These are phyloP conservation scores for Ceratobasidium sp. DNA, from an alignment of 1,284 basidiomycete species.

Conservation along the genomic window DNA sequence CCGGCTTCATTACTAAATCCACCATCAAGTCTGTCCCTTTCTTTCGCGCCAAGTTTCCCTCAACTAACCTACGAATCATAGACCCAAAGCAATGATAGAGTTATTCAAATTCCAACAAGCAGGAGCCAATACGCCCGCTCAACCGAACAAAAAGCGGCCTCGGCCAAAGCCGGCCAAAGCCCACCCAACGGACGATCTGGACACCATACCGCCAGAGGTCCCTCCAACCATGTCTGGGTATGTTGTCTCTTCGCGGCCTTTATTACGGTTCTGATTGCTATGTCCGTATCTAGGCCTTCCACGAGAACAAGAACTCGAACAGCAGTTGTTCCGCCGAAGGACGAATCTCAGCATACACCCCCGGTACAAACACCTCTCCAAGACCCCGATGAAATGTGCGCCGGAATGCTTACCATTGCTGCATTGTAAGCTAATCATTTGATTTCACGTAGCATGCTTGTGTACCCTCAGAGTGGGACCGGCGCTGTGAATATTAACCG, in stretches of 20 bases:
- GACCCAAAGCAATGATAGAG: not conserved
- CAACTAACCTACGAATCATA: not conserved
- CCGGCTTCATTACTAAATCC: not conserved
- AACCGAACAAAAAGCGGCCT: not conserved
- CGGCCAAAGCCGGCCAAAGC: not conserved
- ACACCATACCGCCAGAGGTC: not conserved
- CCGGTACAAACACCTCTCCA: not conserved
- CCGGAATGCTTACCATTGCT: not conserved
- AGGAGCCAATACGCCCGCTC: not conserved
- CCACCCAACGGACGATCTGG: not conserved
- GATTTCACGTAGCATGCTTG: constrained; percentile 68
- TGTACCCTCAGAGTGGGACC: constrained; percentile 76
- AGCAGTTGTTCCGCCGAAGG: not conserved
- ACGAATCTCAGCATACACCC: not conserved
- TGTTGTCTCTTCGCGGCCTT: not conserved
- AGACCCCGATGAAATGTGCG: constrained; percentile 43
- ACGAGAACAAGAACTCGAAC: constrained; percentile 20
- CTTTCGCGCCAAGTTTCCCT: not conserved
- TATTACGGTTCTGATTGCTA: not conserved
- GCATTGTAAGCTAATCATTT: not conserved
- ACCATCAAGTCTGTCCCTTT: not conserved
- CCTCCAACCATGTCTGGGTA: not conserved
- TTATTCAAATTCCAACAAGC: not conserved
- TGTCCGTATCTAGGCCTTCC: not conserved
- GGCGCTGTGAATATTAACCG: constrained; percentile 83